phyloP scores from a whole-genome alignment of 2,329 filamentous ascomycete species.

The Diplodia sapinea region DNA sequence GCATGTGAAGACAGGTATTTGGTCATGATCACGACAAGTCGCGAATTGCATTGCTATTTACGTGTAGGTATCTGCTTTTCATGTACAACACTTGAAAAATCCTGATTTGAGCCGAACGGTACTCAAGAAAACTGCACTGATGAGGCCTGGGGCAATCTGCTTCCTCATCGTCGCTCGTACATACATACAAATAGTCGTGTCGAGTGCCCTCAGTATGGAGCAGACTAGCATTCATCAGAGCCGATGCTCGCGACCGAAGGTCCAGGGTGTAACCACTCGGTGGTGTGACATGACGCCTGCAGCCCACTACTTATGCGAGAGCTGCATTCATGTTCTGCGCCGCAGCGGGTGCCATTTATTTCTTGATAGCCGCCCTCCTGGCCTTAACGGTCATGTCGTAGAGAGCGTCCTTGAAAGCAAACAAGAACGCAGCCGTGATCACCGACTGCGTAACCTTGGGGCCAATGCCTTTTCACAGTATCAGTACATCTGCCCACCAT shows the following conservation, averaged over 20 bases:
- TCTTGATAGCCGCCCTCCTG: conserved; percentile 52
- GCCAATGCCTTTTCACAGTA: conserved; percentile 71
- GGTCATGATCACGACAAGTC: not conserved
- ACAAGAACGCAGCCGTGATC: conserved; percentile 92
- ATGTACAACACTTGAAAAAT: not conserved
- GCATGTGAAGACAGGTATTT: not conserved
- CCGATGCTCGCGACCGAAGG: conserved; percentile 7
- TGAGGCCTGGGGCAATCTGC: not conserved
- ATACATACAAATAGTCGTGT: not conserved
- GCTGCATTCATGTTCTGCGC: conserved; percentile 1
- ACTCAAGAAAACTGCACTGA: not conserved
- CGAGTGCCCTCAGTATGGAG: not conserved
- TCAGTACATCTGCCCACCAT: conserved; percentile 36
- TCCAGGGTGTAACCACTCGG: not conserved
- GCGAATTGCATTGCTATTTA: conserved; percentile 12
- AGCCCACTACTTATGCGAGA: conserved; percentile 16
- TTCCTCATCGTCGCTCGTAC: not conserved
- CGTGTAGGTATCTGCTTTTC: not conserved
- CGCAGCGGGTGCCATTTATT: conserved; percentile 26
- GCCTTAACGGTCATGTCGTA: conserved; percentile 81
- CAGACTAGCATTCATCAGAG: not conserved
- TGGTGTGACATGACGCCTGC: conserved; percentile 23
- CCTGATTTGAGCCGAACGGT: not conserved
- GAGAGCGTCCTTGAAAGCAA: conserved; percentile 96
- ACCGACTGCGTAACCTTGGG: conserved; percentile 98